Evolutionary conservation across 75 land plant species (phyloP), one percentile per base, ranked within the genome.

Genomic region (Adiantum capillusveneris): DNA sequence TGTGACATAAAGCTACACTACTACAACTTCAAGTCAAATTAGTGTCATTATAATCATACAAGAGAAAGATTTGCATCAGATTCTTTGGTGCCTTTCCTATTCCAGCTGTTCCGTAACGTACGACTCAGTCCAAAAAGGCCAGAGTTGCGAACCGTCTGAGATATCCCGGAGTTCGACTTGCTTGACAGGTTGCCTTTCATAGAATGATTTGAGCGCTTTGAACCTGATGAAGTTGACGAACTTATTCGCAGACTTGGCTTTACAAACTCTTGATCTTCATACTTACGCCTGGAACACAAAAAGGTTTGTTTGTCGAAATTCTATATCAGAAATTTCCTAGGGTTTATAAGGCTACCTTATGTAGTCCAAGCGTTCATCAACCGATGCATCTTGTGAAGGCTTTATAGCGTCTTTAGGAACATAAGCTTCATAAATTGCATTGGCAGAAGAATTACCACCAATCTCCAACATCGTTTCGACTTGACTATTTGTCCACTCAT

Each of bases 401-500:
- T 87, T 91, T 41, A 46, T 51, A 37, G 59, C 41, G 25, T 67
- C 88, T 57, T 70, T 54, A 16, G 97, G 92, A 34, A 87, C 19
- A 73, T 53, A 66, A 29, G 92, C 88, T 66, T 91, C 97, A 63
- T 91, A 91, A 39, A 84, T 80, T 39, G 88, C 49, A 66, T 91
- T 91, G 24, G 88, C 97, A 60, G 81, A 58, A 48, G 85, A 67
- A 76, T 91, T 91, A 26, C 92, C 97, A 68, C 97, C 92, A 68
- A 86, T 84, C 36, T 81, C 92, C 44, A 70, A 21, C 92, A 90
- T 84, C 9, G 81, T 41, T 31, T 81, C 83, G 53, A 86, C 67
- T 63, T 90, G 83, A 22, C 75, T 78, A 39, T 84, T 87, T 51
- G 84, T 65, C 96, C 96, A 90, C 0, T 77, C 83, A 78, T 90